Evolutionary conservation across 768 basidiomycete species (phyloP).

Genomic region (Leccinum rimulosum): DNA sequence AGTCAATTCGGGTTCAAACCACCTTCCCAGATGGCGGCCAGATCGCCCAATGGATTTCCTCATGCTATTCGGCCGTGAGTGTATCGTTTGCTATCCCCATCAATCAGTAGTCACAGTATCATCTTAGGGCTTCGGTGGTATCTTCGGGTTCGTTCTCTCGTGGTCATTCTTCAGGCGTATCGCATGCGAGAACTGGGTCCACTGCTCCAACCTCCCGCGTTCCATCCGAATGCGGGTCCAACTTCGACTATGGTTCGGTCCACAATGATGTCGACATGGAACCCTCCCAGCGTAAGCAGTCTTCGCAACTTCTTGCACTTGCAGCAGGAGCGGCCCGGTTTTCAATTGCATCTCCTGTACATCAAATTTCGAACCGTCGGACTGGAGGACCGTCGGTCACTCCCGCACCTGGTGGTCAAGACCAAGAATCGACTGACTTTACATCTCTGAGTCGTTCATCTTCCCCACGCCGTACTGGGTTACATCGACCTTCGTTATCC

Average conservation of each 20-base stretch:
- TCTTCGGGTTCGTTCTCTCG: background rate
- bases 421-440: background rate
- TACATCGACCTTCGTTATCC: background rate
- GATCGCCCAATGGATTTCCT: background rate
- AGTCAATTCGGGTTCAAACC: background rate
- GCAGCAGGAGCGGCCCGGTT: background rate
- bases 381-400: background rate
- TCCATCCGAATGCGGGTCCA: background rate
- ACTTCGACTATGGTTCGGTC: background rate
- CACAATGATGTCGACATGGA: background rate
- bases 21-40: background rate
- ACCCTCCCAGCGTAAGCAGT: background rate
- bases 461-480: background rate
- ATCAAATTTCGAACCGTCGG: background rate
- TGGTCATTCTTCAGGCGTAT: background rate
- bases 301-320: background rate
- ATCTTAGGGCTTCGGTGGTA: background rate
- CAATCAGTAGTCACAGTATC: background rate
- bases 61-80: background rate
- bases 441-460: background rate
- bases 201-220: background rate
- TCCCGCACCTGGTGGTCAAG: background rate
- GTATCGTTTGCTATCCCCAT: background rate
- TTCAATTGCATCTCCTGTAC: background rate
- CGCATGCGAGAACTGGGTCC: background rate